A percentile compares a stretch with the other conserved stretches of the same genome.
phyloP scores from a whole-genome alignment of 106 monocot genomes.

The Allium cepa region DNA sequence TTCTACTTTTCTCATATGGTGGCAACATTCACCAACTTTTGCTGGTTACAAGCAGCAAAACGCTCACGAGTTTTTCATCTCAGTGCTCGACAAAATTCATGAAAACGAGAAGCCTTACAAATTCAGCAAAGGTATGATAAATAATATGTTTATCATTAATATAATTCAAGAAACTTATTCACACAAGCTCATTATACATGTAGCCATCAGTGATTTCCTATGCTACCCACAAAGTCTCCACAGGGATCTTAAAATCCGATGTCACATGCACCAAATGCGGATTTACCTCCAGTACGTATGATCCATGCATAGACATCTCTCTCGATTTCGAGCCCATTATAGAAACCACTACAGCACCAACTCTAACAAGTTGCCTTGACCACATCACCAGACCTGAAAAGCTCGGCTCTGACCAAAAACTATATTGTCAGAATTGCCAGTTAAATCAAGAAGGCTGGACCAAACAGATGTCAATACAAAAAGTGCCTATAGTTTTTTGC shows the following conservation, averaged over 20 bases:
- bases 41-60: constrained; percentile 73
- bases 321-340: constrained; percentile 33
- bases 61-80: constrained; percentile 72
- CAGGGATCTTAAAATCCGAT: constrained; percentile 50
- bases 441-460: constrained; percentile 32
- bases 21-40: constrained; percentile 53
- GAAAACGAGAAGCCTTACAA: constrained; percentile 37
- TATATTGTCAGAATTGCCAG: constrained; percentile 45
- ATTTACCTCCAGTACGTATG: constrained; percentile 65
- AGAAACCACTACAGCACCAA: constrained; percentile 12
- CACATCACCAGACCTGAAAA: constrained; percentile 67
- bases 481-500: constrained; percentile 48
- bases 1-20: constrained; percentile 42
- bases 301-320: constrained; percentile 64
- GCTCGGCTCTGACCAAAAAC: constrained; percentile 51
- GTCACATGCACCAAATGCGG: constrained; percentile 61
- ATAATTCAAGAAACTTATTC: background rate
- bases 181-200: background rate
- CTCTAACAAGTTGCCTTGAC: constrained; percentile 42
- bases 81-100: constrained; percentile 66
- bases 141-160: background rate
- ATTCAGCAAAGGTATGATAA: constrained; percentile 26
- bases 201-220: constrained; percentile 49
- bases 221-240: constrained; percentile 62
- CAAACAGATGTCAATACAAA: constrained; percentile 64